Evolutionary conservation across 2,329 filamentous ascomycete genomes (phyloP).

Genomic region (Fusarium avenaceum): DNA sequence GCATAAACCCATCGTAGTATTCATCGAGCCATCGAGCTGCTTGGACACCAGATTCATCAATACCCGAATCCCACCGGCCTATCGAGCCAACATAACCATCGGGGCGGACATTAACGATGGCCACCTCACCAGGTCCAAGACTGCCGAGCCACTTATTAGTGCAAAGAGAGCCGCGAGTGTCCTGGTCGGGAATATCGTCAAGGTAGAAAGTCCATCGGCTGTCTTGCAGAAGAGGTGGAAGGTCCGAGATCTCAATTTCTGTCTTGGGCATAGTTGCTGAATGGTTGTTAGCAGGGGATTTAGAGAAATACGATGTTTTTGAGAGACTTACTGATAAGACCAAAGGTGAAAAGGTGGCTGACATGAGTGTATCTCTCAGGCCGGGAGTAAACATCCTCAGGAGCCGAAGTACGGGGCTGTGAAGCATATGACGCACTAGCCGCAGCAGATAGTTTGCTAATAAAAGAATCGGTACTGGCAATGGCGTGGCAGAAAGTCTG

Average conservation of each 20-base stretch:
- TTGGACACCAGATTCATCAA: slow-evolving; percentile 64
- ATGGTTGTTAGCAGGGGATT: slow-evolving; percentile 29
- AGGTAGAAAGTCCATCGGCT: slow-evolving; percentile 81
- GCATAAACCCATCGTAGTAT: slow-evolving; percentile 68
- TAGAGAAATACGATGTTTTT: neutral
- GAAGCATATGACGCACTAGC: slow-evolving; percentile 73
- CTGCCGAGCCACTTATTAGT: slow-evolving; percentile 78
- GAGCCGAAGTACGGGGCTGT: slow-evolving; percentile 68
- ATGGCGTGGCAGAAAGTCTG: slow-evolving; percentile 69
- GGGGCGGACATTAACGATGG: slow-evolving; percentile 76
- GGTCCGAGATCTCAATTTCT: slow-evolving; percentile 74
- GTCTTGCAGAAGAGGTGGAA: slow-evolving; percentile 72
- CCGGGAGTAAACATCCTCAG: slow-evolving; percentile 75
- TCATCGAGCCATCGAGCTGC: slow-evolving; percentile 68
- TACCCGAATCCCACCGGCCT: slow-evolving; percentile 64
- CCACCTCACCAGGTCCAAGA: slow-evolving; percentile 68
- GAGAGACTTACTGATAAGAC: slow-evolving; percentile 70
- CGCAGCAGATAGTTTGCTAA: slow-evolving; percentile 70
- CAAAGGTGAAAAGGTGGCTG: slow-evolving; percentile 78
- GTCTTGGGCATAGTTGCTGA: slow-evolving; percentile 71
- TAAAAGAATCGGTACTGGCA: slow-evolving; percentile 64
- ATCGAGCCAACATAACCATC: slow-evolving; percentile 81
- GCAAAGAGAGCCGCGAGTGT: slow-evolving; percentile 66
- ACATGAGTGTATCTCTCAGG: slow-evolving; percentile 77
- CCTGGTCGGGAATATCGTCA: slow-evolving; percentile 71